A percentile compares a stretch with the other conserved stretches of the same genome.
Conservation (phyloP, 768 basidiomycete species). For the Macrolepiota dolichaula region DNA sequence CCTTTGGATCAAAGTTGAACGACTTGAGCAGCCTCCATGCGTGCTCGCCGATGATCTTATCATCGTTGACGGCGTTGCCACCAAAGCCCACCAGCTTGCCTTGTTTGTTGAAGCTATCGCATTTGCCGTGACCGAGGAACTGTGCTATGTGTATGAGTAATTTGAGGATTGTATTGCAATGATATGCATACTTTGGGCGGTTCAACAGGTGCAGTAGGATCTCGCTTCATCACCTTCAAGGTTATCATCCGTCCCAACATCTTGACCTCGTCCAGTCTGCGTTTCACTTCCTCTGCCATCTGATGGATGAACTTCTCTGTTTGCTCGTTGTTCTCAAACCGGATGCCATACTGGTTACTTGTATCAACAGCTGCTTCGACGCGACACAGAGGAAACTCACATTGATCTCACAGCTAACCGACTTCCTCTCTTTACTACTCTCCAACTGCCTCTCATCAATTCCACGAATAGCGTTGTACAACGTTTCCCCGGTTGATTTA, state of each 20-base stretch:
- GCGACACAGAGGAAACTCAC: slow-evolving; percentile 42
- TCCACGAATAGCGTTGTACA: slow-evolving; percentile 83
- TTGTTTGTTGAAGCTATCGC: slow-evolving; percentile 80
- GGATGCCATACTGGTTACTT: slow-evolving; percentile 79
- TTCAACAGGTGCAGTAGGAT: slow-evolving; percentile 83
- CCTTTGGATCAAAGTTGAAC: slow-evolving; percentile 73
- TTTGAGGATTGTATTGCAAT: background rate
- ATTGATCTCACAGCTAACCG: slow-evolving; percentile 93
- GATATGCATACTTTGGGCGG: slow-evolving; percentile 70
- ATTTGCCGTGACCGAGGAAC: slow-evolving; percentile 91
- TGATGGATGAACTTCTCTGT: slow-evolving; percentile 76
- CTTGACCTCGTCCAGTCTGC: slow-evolving; percentile 61
- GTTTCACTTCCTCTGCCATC: slow-evolving; percentile 75
- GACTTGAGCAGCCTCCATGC: slow-evolving; percentile 73
- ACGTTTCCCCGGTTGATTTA: slow-evolving; percentile 74
- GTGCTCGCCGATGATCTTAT: slow-evolving; percentile 65
- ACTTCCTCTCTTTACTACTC: slow-evolving; percentile 83
- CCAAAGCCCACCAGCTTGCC: slow-evolving; percentile 52
- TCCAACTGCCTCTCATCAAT: slow-evolving; percentile 79
- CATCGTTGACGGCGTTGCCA: slow-evolving; percentile 72
- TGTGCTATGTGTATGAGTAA: slow-evolving; percentile 22
- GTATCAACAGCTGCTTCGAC: background rate
- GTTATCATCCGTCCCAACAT: slow-evolving; percentile 76
- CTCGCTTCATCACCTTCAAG: slow-evolving; percentile 85
- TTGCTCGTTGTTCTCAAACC: slow-evolving; percentile 81